Evolutionary conservation across 768 basidiomycete species (phyloP).

Genomic region (Leccinum disarticulatum): DNA sequence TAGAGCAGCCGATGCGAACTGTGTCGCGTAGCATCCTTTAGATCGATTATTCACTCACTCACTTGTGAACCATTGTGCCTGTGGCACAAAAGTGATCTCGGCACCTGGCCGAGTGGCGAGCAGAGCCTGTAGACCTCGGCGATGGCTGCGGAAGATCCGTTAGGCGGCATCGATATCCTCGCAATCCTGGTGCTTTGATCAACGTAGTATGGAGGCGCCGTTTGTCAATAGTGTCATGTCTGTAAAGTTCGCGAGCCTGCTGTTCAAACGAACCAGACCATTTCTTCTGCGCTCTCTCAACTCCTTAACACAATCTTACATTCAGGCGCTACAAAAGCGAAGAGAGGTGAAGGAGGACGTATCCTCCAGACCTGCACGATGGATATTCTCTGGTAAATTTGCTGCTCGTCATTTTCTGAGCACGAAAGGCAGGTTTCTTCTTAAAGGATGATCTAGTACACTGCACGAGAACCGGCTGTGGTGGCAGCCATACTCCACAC

Average conservation of each 20-base stretch:
- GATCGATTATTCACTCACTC: too few species aligned
- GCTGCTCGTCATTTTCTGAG: background rate
- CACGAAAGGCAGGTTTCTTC: background rate
- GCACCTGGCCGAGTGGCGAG: too few species aligned
- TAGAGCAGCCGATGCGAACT: too few species aligned
- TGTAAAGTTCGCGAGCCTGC: background rate
- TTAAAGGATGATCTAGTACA: slow-evolving; percentile 24
- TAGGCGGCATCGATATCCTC: background rate
- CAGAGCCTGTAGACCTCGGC: background rate
- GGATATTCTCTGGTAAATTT: background rate
- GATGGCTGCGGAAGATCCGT: background rate
- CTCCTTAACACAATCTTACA: background rate
- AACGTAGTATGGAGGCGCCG: background rate
- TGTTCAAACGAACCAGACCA: background rate
- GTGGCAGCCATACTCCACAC: slow-evolving; percentile 27
- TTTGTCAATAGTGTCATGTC: background rate
- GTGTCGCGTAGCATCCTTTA: too few species aligned
- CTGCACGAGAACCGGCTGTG: slow-evolving; percentile 35
- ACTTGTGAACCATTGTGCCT: too few species aligned
- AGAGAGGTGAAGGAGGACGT: background rate
- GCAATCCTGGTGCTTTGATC: background rate
- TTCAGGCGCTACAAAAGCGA: background rate
- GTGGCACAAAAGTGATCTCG: too few species aligned
- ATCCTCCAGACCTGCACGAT: background rate
- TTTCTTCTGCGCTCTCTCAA: background rate